A percentile compares a stretch with the other conserved stretches of the same genome.
Evolutionary conservation across 345 rosid genomes (phyloP).

Genomic region (Hevea brasiliensis): DNA sequence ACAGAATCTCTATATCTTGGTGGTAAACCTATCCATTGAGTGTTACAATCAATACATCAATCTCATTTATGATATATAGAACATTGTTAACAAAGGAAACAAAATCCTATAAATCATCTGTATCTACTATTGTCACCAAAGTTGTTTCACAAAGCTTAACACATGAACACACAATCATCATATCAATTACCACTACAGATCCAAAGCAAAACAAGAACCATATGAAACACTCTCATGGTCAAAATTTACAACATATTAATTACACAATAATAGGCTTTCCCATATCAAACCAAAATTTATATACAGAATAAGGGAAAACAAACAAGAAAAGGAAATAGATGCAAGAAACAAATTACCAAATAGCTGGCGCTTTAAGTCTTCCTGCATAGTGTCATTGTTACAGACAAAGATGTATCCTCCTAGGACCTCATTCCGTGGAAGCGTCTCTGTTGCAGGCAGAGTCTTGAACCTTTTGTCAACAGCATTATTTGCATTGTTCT

Average conservation of each 20-base stretch:
- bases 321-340: background rate
- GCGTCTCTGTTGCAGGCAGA: constrained; percentile 88
- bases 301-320: background rate
- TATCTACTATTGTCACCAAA: background rate
- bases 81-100: background rate
- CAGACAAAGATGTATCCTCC: constrained; percentile 99
- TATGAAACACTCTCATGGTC: background rate
- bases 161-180: too few relatives aligned
- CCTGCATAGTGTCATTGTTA: constrained; percentile 99
- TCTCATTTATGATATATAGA: background rate
- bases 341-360: constrained; percentile 59
- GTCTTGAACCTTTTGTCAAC: constrained; percentile 86
- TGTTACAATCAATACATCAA: constrained; percentile 12
- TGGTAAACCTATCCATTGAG: constrained; percentile 67
- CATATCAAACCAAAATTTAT: background rate
- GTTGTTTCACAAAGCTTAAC: background rate
- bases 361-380: constrained; percentile 86
- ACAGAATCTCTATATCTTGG: constrained; percentile 98
- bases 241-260: too few relatives aligned
- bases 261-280: background rate
- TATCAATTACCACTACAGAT: background rate
- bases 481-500: constrained; percentile 42
- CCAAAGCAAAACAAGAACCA: background rate
- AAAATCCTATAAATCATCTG: background rate
- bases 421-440: constrained; percentile 92